A percentile compares a stretch with the other conserved stretches of the same genome.
Conservation (phyloP, 2,329 filamentous ascomycete genomes). For the Decorospora gaudefroyi region DNA sequence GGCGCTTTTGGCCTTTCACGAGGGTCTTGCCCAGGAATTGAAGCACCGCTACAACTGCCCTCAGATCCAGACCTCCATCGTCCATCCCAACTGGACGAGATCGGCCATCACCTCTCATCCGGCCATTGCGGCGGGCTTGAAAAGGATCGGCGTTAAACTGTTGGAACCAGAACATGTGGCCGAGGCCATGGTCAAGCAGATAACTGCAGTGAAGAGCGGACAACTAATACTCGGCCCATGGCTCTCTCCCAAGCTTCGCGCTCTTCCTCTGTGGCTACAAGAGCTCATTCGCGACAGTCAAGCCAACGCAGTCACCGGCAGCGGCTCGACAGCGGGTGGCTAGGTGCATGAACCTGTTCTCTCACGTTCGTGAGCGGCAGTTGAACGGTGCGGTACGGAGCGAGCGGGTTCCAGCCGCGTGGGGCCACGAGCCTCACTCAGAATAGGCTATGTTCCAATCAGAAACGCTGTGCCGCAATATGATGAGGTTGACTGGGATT, state of each 20-base stretch:
- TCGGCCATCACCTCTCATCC: conserved; percentile 45
- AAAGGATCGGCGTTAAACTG: conserved; percentile 38
- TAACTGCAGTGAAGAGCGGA: conserved; percentile 48
- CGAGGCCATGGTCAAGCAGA: conserved; percentile 52
- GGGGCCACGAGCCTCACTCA: conserved; percentile 3
- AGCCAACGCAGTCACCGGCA: conserved; percentile 35
- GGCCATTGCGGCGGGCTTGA: conserved; percentile 38
- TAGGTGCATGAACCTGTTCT: conserved; percentile 13
- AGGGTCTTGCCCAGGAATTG: conserved; percentile 48
- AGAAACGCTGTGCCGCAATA: conserved; percentile 5
- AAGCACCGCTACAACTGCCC: conserved; percentile 51
- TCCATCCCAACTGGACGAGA: conserved; percentile 51
- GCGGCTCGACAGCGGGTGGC: conserved; percentile 31
- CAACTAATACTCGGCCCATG: conserved; percentile 49
- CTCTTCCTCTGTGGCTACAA: conserved; percentile 43
- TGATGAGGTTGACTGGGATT: neutral
- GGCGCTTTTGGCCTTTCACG: conserved; percentile 41
- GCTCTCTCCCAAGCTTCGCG: conserved; percentile 31
- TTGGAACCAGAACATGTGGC: conserved; percentile 49
- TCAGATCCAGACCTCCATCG: conserved; percentile 50
- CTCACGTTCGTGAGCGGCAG: conserved; percentile 1
- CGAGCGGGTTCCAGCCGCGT: conserved; percentile 4
- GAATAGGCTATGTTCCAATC: conserved; percentile 4
- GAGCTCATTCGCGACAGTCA: conserved; percentile 40
- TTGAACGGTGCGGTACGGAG: conserved; percentile 2